phyloP scores from a whole-genome alignment of 306 rosid species.

The Ceratonia siliqua region DNA sequence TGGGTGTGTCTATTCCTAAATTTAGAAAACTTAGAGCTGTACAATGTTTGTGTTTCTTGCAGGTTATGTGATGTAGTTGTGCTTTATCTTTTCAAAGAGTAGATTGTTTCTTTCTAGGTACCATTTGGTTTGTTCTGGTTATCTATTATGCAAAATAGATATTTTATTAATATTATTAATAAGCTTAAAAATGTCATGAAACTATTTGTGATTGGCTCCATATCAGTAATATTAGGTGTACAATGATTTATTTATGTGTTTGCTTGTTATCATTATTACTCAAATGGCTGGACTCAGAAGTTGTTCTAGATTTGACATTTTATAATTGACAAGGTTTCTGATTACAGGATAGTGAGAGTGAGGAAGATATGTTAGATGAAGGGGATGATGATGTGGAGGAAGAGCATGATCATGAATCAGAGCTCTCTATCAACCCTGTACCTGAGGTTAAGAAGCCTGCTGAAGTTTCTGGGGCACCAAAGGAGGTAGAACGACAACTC shows the following conservation, averaged over 20 bases:
- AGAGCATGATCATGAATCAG: slow-evolving; percentile 73
- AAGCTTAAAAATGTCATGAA: neutral
- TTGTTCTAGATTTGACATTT: slow-evolving; percentile 3
- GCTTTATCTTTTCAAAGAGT: neutral
- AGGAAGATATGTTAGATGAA: slow-evolving; percentile 85
- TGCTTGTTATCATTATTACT: neutral
- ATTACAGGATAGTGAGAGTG: slow-evolving; percentile 80
- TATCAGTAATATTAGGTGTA: neutral
- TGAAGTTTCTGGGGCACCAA: slow-evolving; percentile 58
- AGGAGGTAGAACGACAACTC: slow-evolving; percentile 84
- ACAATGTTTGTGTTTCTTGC: neutral
- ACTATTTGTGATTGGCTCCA: neutral
- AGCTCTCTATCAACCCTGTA: slow-evolving; percentile 50
- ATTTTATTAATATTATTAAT: neutral
- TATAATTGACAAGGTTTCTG: neutral
- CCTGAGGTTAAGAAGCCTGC: slow-evolving; percentile 54
- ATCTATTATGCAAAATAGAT: neutral
- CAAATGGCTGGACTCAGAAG: neutral
- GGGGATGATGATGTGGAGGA: slow-evolving; percentile 90
- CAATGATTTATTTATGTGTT: neutral
- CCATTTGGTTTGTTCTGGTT: neutral
- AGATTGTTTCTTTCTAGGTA: neutral
- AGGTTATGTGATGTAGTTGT: neutral
- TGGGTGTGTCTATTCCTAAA: neutral
- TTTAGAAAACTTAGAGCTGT: neutral